Evolutionary conservation across 2,329 filamentous ascomycete genomes (phyloP).

Genomic region (Trichoderma breve): DNA sequence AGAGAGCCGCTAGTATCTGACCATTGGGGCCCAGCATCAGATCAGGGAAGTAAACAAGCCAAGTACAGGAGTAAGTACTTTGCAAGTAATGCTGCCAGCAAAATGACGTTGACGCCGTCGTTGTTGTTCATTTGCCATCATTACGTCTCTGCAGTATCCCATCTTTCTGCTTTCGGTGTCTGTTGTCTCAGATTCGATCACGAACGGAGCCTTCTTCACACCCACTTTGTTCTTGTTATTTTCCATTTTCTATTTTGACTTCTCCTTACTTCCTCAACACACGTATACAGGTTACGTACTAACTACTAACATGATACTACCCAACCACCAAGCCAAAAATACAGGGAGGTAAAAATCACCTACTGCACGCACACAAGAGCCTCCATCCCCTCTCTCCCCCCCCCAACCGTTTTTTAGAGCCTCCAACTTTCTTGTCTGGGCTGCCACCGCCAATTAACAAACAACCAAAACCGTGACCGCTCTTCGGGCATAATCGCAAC

Average conservation of each 20-base stretch:
- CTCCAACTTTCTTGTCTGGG: not conserved
- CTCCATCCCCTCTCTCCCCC: not conserved
- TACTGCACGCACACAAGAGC: not conserved
- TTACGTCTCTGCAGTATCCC: not conserved
- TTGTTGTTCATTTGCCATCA: not conserved
- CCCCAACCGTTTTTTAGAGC: not conserved
- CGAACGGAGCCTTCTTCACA: not conserved
- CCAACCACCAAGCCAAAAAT: not conserved
- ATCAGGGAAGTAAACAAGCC: not conserved
- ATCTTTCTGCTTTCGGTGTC: not conserved
- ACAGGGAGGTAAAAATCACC: not conserved
- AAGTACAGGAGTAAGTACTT: not conserved
- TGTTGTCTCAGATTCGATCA: not conserved
- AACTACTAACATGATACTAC: not conserved
- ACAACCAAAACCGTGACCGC: constrained; percentile 3
- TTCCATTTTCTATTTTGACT: not conserved
- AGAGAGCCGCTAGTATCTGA: constrained; percentile 16
- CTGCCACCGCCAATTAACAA: not conserved
- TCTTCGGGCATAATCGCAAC: constrained; percentile 6
- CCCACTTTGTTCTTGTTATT: not conserved
- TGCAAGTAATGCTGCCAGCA: not conserved
- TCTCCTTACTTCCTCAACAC: not conserved
- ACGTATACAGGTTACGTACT: not conserved
- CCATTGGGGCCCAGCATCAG: not conserved
- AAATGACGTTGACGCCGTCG: not conserved